Evolutionary conservation across 163 green algal genomes (phyloP), one percentile per base, ranked within the genome.

Genomic region (Chloroidium sp.): DNA sequence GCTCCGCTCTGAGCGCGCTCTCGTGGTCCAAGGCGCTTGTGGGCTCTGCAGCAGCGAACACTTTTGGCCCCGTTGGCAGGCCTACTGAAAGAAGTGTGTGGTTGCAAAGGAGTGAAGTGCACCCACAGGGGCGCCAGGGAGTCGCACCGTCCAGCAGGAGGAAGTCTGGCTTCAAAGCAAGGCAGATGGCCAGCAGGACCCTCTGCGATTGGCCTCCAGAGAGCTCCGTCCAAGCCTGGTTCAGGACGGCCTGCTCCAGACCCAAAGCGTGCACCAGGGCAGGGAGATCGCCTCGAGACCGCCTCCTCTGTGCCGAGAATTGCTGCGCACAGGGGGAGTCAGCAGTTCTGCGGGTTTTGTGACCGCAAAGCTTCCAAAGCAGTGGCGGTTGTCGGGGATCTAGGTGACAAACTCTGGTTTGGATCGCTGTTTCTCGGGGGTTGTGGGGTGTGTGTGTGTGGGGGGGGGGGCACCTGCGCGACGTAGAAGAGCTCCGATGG

Each of bases 161-260:
- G 61, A 97, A 87, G 8, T 82, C 14, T 0, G 94, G 93, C 69
- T 90, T 85, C n/a, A 97, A 86, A 0, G 92, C 93, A 1, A 97
- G 61, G 0, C 86, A 87, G 6, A 97, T 88, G 2, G 92, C 94
- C 8, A 98, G 79, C 2, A 85, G 58, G 62, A 93, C 88, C 0
- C 94, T 85, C 88, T 97, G 92, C 10, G 93, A 85, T 80, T 97
- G 90, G 2, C 94, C 94, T 14, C 92, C 93, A 78, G 92, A 96
- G 0, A 96, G 90, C 81, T 94, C 87, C 0, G 79, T 64, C 91
- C 93, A 96, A 0, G 83, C 81, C 83, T 95, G 91, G 76, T 94
- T 88, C 2, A 97, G 87, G 61, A 94, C 87, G 1, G 59, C 58
- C 75, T 92, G 88, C 59, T 95, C 91, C 4, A 97, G 81, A 0